These are phyloP conservation scores for Lentinus tigrinus DNA, from an alignment of 768 basidiomycete species.

Conservation along the genomic window DNA sequence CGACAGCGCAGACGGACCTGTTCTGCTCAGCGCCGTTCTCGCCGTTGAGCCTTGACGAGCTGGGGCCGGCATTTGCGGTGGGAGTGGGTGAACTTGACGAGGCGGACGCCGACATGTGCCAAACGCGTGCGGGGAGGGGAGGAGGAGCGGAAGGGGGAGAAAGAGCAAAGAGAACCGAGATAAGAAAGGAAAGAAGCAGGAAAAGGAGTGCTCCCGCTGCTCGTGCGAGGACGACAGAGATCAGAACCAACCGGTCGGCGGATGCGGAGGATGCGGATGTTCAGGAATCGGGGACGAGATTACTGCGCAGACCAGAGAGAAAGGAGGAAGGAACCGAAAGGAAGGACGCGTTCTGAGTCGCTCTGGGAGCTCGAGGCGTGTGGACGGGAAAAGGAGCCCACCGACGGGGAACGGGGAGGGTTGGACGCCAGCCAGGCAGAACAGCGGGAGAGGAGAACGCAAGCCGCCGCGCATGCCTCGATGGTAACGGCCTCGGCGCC, in stretches of 20 bases:
- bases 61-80: slow-evolving; percentile 23
- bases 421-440: slow-evolving; percentile 26
- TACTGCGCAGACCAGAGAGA: slow-evolving; percentile 16
- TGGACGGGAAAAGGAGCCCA: slow-evolving; percentile 7
- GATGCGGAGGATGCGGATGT: slow-evolving; percentile 6
- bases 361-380: slow-evolving; percentile 17
- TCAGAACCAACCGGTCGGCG: slow-evolving; percentile 11
- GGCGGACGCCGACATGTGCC: slow-evolving; percentile 27
- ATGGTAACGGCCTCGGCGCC: slow-evolving; percentile 15
- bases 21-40: slow-evolving; percentile 31
- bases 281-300: not conserved
- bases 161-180: slow-evolving; percentile 8
- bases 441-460: slow-evolving; percentile 21
- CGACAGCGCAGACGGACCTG: slow-evolving; percentile 18
- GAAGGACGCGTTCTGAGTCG: slow-evolving; percentile 29
- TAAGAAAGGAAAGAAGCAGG: slow-evolving; percentile 3
- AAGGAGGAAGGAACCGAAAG: slow-evolving; percentile 20
- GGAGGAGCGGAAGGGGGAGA: slow-evolving; percentile 1
- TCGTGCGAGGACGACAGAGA: slow-evolving; percentile 15
- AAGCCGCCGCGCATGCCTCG: not conserved
- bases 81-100: slow-evolving; percentile 26
- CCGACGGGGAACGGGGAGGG: slow-evolving; percentile 17
- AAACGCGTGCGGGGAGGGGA: slow-evolving; percentile 2
- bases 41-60: slow-evolving; percentile 16
- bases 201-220: slow-evolving; percentile 18